phyloP scores from a whole-genome alignment of 2,329 filamentous ascomycete species.

The Didymella pinodella region DNA sequence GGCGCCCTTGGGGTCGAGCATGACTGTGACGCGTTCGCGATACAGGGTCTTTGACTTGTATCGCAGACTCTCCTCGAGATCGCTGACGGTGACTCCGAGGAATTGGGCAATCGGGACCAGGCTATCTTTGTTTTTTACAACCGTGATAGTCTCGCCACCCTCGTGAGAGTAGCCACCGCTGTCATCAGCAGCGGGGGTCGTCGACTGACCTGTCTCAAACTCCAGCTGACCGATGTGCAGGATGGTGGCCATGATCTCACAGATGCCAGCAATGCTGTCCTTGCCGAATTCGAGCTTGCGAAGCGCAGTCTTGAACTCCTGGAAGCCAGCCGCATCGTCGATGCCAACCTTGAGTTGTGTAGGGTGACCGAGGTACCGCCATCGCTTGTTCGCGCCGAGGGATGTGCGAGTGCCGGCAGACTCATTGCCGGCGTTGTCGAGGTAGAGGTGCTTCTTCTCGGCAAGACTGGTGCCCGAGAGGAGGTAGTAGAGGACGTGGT shows the following conservation, averaged over 20 bases:
- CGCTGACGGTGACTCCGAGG: conserved; percentile 80
- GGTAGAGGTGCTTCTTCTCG: conserved; percentile 84
- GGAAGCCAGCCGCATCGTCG: conserved; percentile 94
- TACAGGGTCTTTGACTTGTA: conserved; percentile 98
- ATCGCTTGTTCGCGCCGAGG: conserved; percentile 74
- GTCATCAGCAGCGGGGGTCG: conserved; percentile 81
- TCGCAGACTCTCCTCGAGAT: conserved; percentile 86
- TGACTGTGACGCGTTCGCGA: conserved; percentile 95
- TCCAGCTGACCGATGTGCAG: conserved; percentile 98
- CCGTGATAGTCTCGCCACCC: conserved; percentile 83
- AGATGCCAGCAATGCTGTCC: conserved; percentile 94
- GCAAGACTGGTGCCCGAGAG: conserved; percentile 88
- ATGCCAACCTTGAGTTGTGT: conserved; percentile 97
- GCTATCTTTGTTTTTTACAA: conserved; percentile 92
- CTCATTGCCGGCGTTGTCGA: conserved; percentile 62
- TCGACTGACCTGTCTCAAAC: conserved; percentile 83
- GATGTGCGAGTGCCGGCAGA: conserved; percentile 63
- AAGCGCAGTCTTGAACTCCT: conserved; percentile 95
- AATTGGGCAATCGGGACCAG: conserved; percentile 90
- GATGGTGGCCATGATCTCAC: conserved; percentile 90
- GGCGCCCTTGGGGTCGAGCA: conserved; percentile 92
- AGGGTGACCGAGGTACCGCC: conserved; percentile 95
- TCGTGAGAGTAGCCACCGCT: conserved; percentile 97
- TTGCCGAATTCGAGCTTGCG: conserved; percentile 93
- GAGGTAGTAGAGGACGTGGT: conserved; percentile 95